Evolutionary conservation across 176 grass and related monocot genomes (phyloP), one percentile per base, ranked within the genome.

Genomic region (Raddia guianensis): DNA sequence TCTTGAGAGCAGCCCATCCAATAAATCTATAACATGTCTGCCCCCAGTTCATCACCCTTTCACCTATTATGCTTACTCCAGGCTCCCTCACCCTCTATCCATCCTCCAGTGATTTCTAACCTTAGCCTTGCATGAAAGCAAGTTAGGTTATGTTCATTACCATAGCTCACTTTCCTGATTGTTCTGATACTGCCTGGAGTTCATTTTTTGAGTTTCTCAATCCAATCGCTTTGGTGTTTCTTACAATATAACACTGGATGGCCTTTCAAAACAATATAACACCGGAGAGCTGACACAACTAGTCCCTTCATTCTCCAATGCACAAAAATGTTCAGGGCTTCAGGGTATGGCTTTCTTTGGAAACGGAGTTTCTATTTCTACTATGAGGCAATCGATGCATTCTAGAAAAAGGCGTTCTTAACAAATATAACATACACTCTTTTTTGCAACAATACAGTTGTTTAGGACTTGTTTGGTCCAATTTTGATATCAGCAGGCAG

Each of bases 1-100:
- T 76, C 88, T 82, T 97, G 82, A 86, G 74, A 79, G 71, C 58
- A 81, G 20, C 63, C 49, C 54, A 78, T 51, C 14, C 66, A 77
- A 68, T 42, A 49, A 40, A n/a, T 47, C 8, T 77, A 18, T 3
- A 12, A 10, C 62, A 35, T 5, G 0, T n/a, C 43, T 20, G 49
- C 40, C 49, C 1, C 16, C 34, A 60, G 15, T 46, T 88, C 51
- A 73, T 57, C 64, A 21, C 19, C 9, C 7, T 69, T 66, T 2
- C 0, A 54, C 21, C 15, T 37, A 34, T 12, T 47, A 80, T 59
- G 34, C 62, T 84, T 53, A 83, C 69, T 52, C 70, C 14, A 74
- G 14, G 12, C 53, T 46, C 51, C 32, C 37, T 32, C 54, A 13
- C 19, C 11, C 21, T 63, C 11, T 49, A 43, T n/a, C 42, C 46